Evolutionary conservation across 1,284 basidiomycete genomes (phyloP).

Genomic region (Bjerkandera adusta): DNA sequence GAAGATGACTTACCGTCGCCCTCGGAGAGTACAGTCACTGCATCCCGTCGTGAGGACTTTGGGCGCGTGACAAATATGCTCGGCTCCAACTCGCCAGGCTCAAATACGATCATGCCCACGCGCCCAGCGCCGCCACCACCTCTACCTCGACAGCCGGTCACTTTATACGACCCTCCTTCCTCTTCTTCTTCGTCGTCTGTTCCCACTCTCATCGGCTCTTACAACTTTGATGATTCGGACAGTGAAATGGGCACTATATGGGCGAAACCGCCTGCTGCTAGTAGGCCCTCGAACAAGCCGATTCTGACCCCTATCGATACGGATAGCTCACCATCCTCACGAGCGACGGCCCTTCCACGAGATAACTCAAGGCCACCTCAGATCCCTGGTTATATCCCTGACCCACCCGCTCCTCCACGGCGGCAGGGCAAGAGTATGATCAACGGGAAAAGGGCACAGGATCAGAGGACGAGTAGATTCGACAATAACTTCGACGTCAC

Average conservation of each 20-base stretch:
- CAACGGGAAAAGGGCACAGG: conserved; percentile 27
- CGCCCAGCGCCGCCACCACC: conserved; percentile 13
- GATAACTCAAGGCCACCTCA: conserved; percentile 19
- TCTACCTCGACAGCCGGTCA: conserved; percentile 15
- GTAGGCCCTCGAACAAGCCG: conserved; percentile 19
- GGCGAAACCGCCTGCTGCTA: conserved; percentile 23
- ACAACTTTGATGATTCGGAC: conserved; percentile 42
- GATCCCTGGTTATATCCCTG: conserved; percentile 24
- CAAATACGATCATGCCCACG: conserved; percentile 5
- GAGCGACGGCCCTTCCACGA: conserved; percentile 14
- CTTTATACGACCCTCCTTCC: no score
- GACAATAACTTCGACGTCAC: conserved; percentile 55
- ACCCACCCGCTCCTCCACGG: conserved; percentile 14
- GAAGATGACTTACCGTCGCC: conserved; percentile 17
- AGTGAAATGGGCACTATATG: conserved; percentile 40
- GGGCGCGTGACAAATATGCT: conserved; percentile 8
- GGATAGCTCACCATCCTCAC: conserved; percentile 23
- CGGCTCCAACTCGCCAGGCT: background rate
- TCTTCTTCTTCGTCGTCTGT: conserved; percentile 4
- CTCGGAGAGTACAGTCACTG: conserved; percentile 16
- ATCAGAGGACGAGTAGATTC: conserved; percentile 56
- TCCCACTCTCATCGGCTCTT: conserved; percentile 7
- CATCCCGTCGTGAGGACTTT: conserved; percentile 16
- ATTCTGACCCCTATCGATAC: conserved; percentile 28
- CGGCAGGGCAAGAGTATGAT: conserved; percentile 15